These are phyloP conservation scores for Sphaerostilbella broomeana DNA, from an alignment of 2,329 filamentous ascomycete species.

Conservation along the genomic window DNA sequence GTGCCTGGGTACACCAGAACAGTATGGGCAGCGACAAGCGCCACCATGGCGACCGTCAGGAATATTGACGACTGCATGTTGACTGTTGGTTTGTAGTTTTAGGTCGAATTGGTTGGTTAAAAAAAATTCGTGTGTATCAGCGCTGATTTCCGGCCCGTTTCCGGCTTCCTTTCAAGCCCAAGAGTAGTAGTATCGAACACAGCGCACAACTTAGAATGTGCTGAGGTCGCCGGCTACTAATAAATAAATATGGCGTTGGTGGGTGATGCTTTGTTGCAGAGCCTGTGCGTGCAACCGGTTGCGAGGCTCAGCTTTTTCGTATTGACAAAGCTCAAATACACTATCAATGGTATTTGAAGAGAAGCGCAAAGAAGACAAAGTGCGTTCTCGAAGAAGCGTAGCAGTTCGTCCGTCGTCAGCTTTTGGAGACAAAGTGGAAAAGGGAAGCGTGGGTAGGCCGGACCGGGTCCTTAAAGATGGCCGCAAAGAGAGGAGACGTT, in stretches of 20 bases:
- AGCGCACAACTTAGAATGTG: no score
- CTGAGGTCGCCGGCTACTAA: no score
- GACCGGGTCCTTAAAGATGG: neutral
- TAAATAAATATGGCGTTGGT: neutral
- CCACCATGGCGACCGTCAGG: constrained; percentile 37
- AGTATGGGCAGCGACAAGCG: constrained; percentile 60
- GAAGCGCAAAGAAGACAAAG: neutral
- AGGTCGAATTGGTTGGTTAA: no score
- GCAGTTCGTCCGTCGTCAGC: no score
- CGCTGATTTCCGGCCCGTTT: neutral
- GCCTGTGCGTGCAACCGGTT: neutral
- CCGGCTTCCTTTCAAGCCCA: neutral
- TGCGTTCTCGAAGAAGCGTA: no score
- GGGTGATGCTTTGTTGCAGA: neutral
- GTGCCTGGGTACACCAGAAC: constrained; percentile 81
- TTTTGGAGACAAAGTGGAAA: neutral
- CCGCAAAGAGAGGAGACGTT: neutral
- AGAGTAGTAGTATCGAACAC: no score
- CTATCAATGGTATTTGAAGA: neutral
- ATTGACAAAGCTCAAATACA: neutral
- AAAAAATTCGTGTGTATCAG: constrained; percentile 6
- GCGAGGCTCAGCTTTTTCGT: neutral
- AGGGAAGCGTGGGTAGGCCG: neutral
- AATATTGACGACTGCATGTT: constrained; percentile 42
- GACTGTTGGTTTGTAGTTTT: no score